Conservation (phyloP, 164 flowering plant species). For the Magnolia changhungtana region DNA sequence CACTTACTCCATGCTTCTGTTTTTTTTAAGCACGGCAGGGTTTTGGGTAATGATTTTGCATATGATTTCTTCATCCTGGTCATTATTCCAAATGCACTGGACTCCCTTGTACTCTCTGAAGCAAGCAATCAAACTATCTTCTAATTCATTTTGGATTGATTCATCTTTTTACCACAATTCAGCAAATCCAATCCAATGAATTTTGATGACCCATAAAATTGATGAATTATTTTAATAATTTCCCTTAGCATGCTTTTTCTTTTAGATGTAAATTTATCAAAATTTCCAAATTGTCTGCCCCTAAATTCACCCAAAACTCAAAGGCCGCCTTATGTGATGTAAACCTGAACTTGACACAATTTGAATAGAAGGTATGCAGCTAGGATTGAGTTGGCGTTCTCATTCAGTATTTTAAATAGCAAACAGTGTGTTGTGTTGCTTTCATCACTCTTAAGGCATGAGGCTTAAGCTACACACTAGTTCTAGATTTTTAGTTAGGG, state of each 20-base stretch:
- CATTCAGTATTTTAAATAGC: no score
- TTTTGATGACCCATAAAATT: not conserved
- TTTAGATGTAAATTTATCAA: not conserved
- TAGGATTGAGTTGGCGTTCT: no score
- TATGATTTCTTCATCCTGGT: not conserved
- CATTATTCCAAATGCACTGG: not conserved
- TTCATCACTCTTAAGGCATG: no score
- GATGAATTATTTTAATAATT: not conserved
- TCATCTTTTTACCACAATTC: not conserved
- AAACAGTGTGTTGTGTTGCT: no score
- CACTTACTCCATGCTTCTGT: conserved; percentile 86
- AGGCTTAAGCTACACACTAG: no score
- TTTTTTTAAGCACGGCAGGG: conserved; percentile 91
- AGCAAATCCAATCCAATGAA: not conserved
- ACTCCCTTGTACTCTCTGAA: not conserved
- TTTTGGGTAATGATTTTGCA: conserved; percentile 68
- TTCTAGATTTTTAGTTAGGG: no score
- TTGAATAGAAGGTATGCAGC: no score
- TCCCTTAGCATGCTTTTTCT: not conserved
- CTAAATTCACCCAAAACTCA: conserved; percentile 9
- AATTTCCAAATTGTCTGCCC: no score
- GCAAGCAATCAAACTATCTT: not conserved
- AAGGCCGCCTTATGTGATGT: no score
- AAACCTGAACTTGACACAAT: no score
- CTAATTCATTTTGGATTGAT: not conserved